phyloP scores from a whole-genome alignment of 306 rosid species.

The Gleditsia sinensis region DNA sequence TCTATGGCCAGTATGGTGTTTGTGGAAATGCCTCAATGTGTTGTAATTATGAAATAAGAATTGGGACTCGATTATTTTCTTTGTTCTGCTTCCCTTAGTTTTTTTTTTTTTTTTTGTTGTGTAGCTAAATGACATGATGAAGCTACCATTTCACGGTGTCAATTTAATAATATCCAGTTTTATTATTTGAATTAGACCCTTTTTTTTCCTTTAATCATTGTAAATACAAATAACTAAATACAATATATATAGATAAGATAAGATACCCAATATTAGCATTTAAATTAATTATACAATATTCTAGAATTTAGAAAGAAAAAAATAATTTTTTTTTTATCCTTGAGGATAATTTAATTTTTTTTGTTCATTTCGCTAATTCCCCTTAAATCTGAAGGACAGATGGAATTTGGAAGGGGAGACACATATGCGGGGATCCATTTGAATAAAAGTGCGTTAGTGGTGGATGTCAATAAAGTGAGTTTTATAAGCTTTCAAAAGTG shows the following conservation, averaged over 20 bases:
- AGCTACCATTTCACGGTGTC: background rate
- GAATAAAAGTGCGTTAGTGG: too few relatives aligned
- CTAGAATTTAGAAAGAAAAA: background rate
- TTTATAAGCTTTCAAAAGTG: background rate
- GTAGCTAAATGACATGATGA: background rate
- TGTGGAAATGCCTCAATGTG: background rate
- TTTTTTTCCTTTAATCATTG: background rate
- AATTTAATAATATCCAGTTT: background rate
- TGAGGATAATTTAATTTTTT: background rate
- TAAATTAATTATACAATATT: background rate
- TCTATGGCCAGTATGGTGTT: background rate
- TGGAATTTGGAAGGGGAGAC: background rate
- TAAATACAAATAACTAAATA: too few relatives aligned
- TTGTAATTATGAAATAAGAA: background rate
- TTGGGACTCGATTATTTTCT: background rate
- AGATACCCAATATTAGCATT: too few relatives aligned
- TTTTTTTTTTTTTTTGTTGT: background rate
- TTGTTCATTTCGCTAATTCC: too few relatives aligned
- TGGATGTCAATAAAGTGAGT: background rate
- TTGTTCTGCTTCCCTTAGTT: background rate
- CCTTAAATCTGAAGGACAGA: background rate
- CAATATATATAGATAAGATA: too few relatives aligned
- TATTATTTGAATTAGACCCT: background rate
- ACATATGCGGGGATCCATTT: background rate
- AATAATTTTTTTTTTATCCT: too few relatives aligned